These are phyloP conservation scores for Monosporascus sp. DNA, from an alignment of 2,329 filamentous ascomycete genomes.

Conservation along the genomic window DNA sequence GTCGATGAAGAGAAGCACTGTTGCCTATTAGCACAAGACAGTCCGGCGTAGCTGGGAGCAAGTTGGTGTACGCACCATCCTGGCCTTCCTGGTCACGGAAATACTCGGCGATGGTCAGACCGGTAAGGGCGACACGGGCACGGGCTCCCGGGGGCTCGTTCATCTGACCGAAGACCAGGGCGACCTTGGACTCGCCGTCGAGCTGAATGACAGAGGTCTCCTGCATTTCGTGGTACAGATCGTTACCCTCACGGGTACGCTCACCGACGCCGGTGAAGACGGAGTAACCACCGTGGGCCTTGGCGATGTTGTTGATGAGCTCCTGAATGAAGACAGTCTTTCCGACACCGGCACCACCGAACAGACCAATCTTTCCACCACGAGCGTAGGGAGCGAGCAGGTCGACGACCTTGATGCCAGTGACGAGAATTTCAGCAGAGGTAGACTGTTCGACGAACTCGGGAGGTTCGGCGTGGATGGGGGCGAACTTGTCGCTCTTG, in stretches of 20 bases:
- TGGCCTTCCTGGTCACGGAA: conserved; percentile 75
- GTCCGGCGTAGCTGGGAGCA: background rate
- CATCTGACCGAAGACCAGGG: conserved; percentile 99
- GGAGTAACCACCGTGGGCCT: conserved; percentile 99
- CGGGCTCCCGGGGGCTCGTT: conserved; percentile 99
- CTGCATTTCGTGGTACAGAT: conserved; percentile 99
- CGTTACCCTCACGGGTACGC: conserved; percentile 99
- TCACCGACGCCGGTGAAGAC: conserved; percentile 99
- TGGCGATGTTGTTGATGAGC: conserved; percentile 99
- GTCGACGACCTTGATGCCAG: conserved; percentile 99
- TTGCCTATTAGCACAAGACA: background rate
- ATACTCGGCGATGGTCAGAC: conserved; percentile 74
- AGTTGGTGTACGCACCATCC: conserved; percentile 58
- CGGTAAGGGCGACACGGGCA: conserved; percentile 98
- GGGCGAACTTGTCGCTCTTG: conserved; percentile 80
- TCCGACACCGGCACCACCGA: conserved; percentile 99
- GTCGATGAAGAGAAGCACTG: conserved; percentile 98
- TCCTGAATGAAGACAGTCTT: conserved; percentile 99
- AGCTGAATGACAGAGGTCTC: conserved; percentile 99
- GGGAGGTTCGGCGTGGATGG: conserved; percentile 94
- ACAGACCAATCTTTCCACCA: conserved; percentile 99
- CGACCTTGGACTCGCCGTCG: conserved; percentile 98
- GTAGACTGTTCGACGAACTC: conserved; percentile 94
- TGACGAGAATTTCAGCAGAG: conserved; percentile 90
- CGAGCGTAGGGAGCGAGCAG: conserved; percentile 97